Evolutionary conservation across 2,329 filamentous ascomycete species (phyloP).

Genomic region (Monosporascus sp.): DNA sequence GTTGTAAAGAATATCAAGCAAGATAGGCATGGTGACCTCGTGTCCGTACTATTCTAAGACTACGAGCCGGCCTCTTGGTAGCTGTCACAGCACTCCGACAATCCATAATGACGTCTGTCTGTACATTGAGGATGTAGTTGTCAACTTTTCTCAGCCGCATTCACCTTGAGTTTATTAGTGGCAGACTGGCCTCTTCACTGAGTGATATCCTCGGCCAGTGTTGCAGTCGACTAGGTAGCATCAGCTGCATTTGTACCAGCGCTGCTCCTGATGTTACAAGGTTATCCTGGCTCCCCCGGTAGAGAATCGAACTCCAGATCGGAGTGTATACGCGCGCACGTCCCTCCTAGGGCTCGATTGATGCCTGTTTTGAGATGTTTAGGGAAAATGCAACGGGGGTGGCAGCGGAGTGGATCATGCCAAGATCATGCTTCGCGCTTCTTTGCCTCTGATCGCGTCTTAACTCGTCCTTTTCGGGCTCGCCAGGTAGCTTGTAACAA

Average conservation of each 20-base stretch:
- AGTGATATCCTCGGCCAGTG: not conserved
- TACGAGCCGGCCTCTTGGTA: too few relatives aligned
- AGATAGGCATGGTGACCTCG: too few relatives aligned
- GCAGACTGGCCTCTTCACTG: not conserved
- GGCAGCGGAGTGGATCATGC: constrained; percentile 26
- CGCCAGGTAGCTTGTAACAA: constrained; percentile 33
- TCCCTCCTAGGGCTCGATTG: constrained; percentile 9
- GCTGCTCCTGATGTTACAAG: not conserved
- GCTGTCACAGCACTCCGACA: too few relatives aligned
- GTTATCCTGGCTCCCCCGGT: not conserved
- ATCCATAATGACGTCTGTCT: too few relatives aligned
- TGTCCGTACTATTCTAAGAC: too few relatives aligned
- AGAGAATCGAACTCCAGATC: not conserved
- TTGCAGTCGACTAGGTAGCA: not conserved
- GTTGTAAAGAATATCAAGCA: too few relatives aligned
- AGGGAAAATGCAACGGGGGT: constrained; percentile 23
- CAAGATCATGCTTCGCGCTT: constrained; percentile 28
- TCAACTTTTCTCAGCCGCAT: too few relatives aligned
- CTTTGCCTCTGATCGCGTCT: constrained; percentile 25
- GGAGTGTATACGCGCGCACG: constrained; percentile 1
- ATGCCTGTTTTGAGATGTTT: constrained; percentile 23
- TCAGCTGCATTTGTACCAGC: not conserved
- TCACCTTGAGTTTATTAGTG: not conserved
- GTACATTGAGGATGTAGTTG: too few relatives aligned
- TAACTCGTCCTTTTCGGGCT: constrained; percentile 25